Evolutionary conservation across 768 basidiomycete species (phyloP).

Genomic region (Lactifluus piperatus): DNA sequence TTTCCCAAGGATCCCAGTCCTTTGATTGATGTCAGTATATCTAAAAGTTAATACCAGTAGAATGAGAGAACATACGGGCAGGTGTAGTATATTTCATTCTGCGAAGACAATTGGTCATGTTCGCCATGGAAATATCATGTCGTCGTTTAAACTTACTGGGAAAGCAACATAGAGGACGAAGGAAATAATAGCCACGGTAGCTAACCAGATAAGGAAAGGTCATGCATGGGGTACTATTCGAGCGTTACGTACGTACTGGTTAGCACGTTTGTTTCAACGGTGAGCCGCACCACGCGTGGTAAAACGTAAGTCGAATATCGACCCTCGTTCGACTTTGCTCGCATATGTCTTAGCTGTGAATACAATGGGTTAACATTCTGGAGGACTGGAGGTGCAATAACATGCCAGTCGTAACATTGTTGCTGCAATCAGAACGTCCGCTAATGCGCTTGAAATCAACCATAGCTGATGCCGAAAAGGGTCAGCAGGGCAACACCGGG

Average conservation of each 20-base stretch:
- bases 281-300: too few relatives aligned
- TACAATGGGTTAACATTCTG: background rate
- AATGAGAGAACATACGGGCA: too few relatives aligned
- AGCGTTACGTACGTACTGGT: background rate
- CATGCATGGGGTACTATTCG: too few relatives aligned
- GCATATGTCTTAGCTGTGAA: background rate
- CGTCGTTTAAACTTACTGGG: background rate
- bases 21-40: too few relatives aligned
- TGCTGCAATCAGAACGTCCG: constrained; percentile 8
- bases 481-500: background rate
- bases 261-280: too few relatives aligned
- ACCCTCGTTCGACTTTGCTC: background rate
- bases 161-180: constrained; percentile 1
- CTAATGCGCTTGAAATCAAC: constrained; percentile 1
- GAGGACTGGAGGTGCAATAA: background rate
- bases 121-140: too few relatives aligned
- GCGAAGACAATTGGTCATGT: too few relatives aligned
- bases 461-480: background rate
- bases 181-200: constrained; percentile 8
- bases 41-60: too few relatives aligned
- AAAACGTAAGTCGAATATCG: too few relatives aligned
- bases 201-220: background rate
- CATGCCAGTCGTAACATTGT: constrained; percentile 7
- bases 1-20: constrained; percentile 21
- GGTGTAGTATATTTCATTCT: too few relatives aligned